Conservation (phyloP, 2,329 filamentous ascomycete genomes). For the Daldinia sp. region DNA sequence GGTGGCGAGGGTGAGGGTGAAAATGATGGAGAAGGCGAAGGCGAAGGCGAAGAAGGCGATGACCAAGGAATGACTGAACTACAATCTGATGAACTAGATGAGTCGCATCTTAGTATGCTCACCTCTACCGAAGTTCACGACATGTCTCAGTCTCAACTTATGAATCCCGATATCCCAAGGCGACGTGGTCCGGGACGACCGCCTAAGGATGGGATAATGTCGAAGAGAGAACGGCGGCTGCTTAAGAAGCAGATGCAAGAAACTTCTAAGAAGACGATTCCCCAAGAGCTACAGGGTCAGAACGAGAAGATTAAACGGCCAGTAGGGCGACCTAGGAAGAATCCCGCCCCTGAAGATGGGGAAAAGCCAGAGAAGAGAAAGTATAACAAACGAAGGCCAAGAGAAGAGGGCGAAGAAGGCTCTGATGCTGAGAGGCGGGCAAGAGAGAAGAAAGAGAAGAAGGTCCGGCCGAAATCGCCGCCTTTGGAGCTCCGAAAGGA, state of each 20-base stretch:
- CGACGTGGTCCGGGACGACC: constrained; percentile 81
- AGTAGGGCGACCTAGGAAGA: constrained; percentile 70
- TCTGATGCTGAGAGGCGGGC: constrained; percentile 64
- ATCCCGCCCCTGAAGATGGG: constrained; percentile 66
- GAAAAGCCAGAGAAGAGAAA: constrained; percentile 69
- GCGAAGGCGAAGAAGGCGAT: constrained; percentile 34
- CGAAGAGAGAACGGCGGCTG: constrained; percentile 74
- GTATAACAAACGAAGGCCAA: constrained; percentile 69
- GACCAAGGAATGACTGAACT: constrained; percentile 38
- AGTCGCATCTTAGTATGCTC: constrained; percentile 33
- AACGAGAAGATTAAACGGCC: constrained; percentile 66
- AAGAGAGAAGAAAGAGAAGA: constrained; percentile 68
- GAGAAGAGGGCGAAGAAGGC: constrained; percentile 63
- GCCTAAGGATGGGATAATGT: constrained; percentile 85
- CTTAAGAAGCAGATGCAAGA: constrained; percentile 67
- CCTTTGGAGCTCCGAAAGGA: constrained; percentile 63
- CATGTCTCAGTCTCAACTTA: constrained; percentile 43
- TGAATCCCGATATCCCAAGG: constrained; percentile 61
- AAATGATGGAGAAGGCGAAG: constrained; percentile 54
- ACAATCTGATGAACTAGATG: constrained; percentile 39
- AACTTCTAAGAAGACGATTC: constrained; percentile 60
- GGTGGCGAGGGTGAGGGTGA: constrained; percentile 50
- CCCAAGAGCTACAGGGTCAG: constrained; percentile 53
- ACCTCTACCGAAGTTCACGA: constrained; percentile 24
- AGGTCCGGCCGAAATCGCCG: constrained; percentile 66